Evolutionary conservation across 1,284 basidiomycete species (phyloP).

Genomic region (Leccinum glutinopallens): DNA sequence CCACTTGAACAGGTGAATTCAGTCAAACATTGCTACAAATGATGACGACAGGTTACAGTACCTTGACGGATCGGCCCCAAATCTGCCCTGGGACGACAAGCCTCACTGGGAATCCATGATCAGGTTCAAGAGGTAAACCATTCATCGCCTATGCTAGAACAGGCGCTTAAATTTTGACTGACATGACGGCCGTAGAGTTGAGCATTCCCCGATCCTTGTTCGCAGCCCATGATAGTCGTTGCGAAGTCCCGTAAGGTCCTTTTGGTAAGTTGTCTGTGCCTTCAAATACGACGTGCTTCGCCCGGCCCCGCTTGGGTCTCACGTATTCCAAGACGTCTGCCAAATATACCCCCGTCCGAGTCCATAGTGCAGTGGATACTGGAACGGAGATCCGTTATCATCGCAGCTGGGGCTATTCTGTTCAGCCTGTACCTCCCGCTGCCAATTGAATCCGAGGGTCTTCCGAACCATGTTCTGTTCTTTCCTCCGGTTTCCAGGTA

Average conservation of each 20-base stretch:
- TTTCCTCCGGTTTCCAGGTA: constrained; percentile 70
- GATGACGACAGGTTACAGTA: constrained; percentile 9
- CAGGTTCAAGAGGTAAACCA: constrained; percentile 57
- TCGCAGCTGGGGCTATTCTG: not conserved
- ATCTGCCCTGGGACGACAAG: constrained; percentile 68
- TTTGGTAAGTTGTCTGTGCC: constrained; percentile 63
- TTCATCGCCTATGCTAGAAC: constrained; percentile 61
- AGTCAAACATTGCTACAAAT: not conserved
- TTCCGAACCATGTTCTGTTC: constrained; percentile 72
- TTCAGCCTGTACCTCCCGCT: constrained; percentile 37
- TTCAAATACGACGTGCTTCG: constrained; percentile 66
- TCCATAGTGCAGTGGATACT: constrained; percentile 62
- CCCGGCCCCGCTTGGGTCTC: constrained; percentile 40
- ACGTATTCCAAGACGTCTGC: constrained; percentile 58
- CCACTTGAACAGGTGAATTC: constrained; percentile 45
- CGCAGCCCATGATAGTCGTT: constrained; percentile 50
- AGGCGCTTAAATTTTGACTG: not conserved
- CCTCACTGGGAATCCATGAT: constrained; percentile 68
- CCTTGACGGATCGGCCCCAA: constrained; percentile 56
- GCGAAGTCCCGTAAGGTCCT: constrained; percentile 68
- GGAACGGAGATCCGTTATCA: not conserved
- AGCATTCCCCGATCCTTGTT: constrained; percentile 58
- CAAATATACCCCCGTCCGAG: constrained; percentile 68
- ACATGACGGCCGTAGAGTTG: not conserved
- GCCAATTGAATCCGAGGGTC: constrained; percentile 61